Conservation (phyloP, 2,329 filamentous ascomycete species). For the Lecanicillium sp. region DNA sequence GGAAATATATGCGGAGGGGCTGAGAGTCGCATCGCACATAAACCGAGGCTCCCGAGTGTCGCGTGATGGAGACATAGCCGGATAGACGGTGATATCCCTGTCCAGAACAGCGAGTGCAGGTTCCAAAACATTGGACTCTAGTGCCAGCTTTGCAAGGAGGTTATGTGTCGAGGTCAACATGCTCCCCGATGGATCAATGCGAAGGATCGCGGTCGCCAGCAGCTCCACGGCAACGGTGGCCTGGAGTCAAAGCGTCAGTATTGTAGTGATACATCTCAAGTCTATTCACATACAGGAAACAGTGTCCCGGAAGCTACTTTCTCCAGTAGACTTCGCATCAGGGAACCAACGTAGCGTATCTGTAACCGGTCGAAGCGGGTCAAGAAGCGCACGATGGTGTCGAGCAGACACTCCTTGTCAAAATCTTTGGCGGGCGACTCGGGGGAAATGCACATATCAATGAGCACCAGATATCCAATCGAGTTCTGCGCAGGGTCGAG, state of each 20-base stretch:
- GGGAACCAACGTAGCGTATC: constrained; percentile 43
- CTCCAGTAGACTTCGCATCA: constrained; percentile 40
- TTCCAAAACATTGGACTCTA: constrained; percentile 46
- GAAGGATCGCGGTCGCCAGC: constrained; percentile 50
- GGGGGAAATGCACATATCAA: constrained; percentile 33
- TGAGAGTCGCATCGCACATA: constrained; percentile 40
- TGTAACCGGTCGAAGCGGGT: constrained; percentile 44
- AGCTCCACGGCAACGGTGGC: constrained; percentile 40
- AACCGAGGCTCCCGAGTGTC: constrained; percentile 29
- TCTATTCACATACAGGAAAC: constrained; percentile 34
- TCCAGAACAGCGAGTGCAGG: constrained; percentile 57
- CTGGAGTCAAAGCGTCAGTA: too few species aligned
- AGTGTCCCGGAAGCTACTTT: constrained; percentile 32
- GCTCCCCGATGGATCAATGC: constrained; percentile 59
- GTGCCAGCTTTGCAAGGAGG: constrained; percentile 51
- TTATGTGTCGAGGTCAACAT: constrained; percentile 62
- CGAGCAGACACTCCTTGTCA: constrained; percentile 29
- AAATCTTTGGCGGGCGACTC: constrained; percentile 23
- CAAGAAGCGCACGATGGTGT: constrained; percentile 40
- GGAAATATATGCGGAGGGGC: constrained; percentile 54
- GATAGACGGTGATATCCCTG: constrained; percentile 60
- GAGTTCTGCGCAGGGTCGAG: constrained; percentile 45
- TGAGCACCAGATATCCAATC: constrained; percentile 44
- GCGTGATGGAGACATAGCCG: constrained; percentile 32
- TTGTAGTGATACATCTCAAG: constrained; percentile 6